A percentile compares a stretch with the other conserved stretches of the same genome.
Evolutionary conservation across 1,284 basidiomycete species (phyloP).

Genomic region (Sanguinoderma infundibulare): DNA sequence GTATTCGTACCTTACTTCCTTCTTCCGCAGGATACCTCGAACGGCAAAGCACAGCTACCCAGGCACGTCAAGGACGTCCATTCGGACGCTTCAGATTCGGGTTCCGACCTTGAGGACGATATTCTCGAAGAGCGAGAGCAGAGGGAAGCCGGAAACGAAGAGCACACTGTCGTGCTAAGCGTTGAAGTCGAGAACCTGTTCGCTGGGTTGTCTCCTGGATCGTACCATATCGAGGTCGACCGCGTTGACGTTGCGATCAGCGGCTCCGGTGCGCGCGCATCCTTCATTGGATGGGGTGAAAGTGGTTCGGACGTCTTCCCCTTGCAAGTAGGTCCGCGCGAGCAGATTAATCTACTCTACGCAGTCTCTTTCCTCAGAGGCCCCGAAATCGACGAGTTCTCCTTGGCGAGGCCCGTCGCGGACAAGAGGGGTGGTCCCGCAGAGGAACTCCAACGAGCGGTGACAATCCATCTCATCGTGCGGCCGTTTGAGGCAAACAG

Average conservation of each 20-base stretch:
- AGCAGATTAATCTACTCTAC: constrained; percentile 89
- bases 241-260: constrained; percentile 73
- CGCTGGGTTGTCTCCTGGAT: constrained; percentile 35
- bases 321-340: constrained; percentile 63
- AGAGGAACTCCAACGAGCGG: constrained; percentile 69
- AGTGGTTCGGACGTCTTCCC: constrained; percentile 64
- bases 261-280: constrained; percentile 74
- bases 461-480: constrained; percentile 79
- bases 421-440: constrained; percentile 15
- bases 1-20: constrained; percentile 84
- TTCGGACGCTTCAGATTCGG: constrained; percentile 29
- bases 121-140: constrained; percentile 56
- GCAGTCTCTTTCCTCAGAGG: constrained; percentile 75
- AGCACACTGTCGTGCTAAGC: constrained; percentile 83
- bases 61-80: background rate
- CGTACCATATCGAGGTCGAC: constrained; percentile 73
- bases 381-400: constrained; percentile 57
- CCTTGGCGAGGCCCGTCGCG: constrained; percentile 35
- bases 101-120: constrained; percentile 45
- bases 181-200: constrained; percentile 82
- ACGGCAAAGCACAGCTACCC: constrained; percentile 14
- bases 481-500: constrained; percentile 52
- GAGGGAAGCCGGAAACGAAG: constrained; percentile 73
- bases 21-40: constrained; percentile 41
- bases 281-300: constrained; percentile 68